Percentiles rank a stretch among this genome's conserved stretches.
Conservation (phyloP, 805 yeast genomes). For the Torulaspora indica region DNA sequence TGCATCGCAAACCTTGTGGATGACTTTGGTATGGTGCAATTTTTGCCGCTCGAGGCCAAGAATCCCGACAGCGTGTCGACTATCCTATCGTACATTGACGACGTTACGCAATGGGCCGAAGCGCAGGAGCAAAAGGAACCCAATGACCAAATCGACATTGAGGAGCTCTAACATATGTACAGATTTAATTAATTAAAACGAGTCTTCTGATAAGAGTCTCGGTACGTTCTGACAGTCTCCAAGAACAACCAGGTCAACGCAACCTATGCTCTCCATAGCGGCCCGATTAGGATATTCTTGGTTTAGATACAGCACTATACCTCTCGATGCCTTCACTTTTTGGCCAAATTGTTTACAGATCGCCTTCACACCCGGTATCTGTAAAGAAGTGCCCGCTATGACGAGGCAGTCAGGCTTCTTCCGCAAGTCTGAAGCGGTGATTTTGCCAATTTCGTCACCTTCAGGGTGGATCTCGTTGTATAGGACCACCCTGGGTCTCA, state of each 20-base stretch:
- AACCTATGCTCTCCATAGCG: slow-evolving; percentile 46
- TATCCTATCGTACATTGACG: slow-evolving; percentile 88
- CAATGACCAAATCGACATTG: slow-evolving; percentile 64
- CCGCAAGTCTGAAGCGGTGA: slow-evolving; percentile 61
- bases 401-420: slow-evolving; percentile 70
- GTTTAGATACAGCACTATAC: slow-evolving; percentile 60
- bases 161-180: slow-evolving; percentile 42
- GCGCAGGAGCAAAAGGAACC: slow-evolving; percentile 97
- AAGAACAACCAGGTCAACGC: slow-evolving; percentile 53
- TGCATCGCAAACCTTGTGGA: slow-evolving; percentile 88
- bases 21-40: slow-evolving; percentile 98
- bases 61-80: slow-evolving; percentile 71
- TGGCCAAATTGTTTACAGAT: slow-evolving; percentile 57
- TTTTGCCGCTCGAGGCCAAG: slow-evolving; percentile 80
- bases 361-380: slow-evolving; percentile 69
- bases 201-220: slow-evolving; percentile 10
- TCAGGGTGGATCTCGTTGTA: slow-evolving; percentile 82
- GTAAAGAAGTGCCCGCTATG: slow-evolving; percentile 79
- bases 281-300: slow-evolving; percentile 50
- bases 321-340: slow-evolving; percentile 51
- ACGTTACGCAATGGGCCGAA: slow-evolving; percentile 97
- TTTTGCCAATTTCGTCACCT: slow-evolving; percentile 78
- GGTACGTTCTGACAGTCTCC: slow-evolving; percentile 65
- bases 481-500: slow-evolving; percentile 62
- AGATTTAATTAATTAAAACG: background rate